A percentile compares a stretch with the other conserved stretches of the same genome.
Evolutionary conservation across 768 basidiomycete species (phyloP).

Genomic region (Trametes cubensis): DNA sequence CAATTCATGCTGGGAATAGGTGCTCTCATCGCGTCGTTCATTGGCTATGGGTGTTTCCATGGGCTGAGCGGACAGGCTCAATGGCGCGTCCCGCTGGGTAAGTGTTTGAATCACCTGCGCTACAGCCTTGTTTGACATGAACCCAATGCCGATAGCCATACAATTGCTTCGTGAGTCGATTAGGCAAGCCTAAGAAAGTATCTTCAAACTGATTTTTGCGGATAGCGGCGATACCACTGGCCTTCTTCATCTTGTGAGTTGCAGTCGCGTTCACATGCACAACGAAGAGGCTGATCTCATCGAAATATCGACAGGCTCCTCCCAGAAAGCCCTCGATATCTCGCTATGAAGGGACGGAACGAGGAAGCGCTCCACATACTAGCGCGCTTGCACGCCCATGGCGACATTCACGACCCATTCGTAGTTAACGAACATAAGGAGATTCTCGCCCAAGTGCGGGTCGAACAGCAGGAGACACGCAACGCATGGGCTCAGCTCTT

Average conservation of each 20-base stretch:
- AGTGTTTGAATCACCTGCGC: not conserved
- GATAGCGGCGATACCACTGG: constrained; percentile 28
- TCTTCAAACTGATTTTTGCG: not conserved
- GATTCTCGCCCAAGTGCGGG: constrained; percentile 27
- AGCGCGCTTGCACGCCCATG: constrained; percentile 55
- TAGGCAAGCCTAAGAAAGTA: not conserved
- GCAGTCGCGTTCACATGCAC: not conserved
- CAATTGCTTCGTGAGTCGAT: constrained; percentile 26
- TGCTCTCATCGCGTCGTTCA: constrained; percentile 52
- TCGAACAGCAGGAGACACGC: constrained; percentile 26
- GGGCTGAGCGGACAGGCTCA: constrained; percentile 37
- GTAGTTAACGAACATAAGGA: constrained; percentile 39
- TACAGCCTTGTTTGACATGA: not conserved
- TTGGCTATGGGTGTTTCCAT: constrained; percentile 30
- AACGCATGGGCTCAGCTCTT: constrained; percentile 44
- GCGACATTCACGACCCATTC: constrained; percentile 49
- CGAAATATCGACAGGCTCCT: constrained; percentile 19
- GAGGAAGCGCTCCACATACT: constrained; percentile 47
- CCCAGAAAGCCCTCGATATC: constrained; percentile 48
- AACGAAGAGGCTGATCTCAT: constrained; percentile 14
- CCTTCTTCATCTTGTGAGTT: constrained; percentile 49
- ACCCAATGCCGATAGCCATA: constrained; percentile 10
- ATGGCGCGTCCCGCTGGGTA: constrained; percentile 56
- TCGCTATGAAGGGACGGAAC: constrained; percentile 52
- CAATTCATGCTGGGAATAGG: constrained; percentile 53